Evolutionary conservation across 2,329 filamentous ascomycete species (phyloP).

Genomic region (Amauroascus niger): DNA sequence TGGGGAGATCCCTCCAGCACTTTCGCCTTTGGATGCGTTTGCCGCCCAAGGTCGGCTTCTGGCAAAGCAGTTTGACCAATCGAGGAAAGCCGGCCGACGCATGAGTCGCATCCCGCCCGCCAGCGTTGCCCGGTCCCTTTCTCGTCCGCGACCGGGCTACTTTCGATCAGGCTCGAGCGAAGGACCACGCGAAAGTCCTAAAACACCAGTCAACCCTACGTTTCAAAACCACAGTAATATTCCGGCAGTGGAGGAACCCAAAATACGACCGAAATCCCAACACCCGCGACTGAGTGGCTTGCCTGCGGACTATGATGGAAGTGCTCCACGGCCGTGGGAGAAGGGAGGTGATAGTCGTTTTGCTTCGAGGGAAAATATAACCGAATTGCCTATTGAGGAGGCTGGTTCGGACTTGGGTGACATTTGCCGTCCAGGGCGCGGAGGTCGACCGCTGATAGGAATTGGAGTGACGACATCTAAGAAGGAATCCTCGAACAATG

Average conservation of each 20-base stretch:
- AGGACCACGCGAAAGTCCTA: slow-evolving; percentile 29
- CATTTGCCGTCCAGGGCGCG: slow-evolving; percentile 24
- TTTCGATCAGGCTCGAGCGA: slow-evolving; percentile 66
- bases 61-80: slow-evolving; percentile 76
- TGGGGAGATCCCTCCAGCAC: slow-evolving; percentile 68
- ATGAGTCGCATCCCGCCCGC: slow-evolving; percentile 79
- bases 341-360: neutral
- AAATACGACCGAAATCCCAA: slow-evolving; percentile 58
- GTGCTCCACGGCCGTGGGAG: slow-evolving; percentile 20
- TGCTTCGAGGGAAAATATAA: slow-evolving; percentile 20
- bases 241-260: slow-evolving; percentile 35
- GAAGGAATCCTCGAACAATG: neutral
- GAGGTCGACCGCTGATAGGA: slow-evolving; percentile 16
- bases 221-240: slow-evolving; percentile 1
- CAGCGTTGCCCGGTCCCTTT: slow-evolving; percentile 72
- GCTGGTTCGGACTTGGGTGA: slow-evolving; percentile 29
- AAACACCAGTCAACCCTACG: slow-evolving; percentile 23
- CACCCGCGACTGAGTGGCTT: slow-evolving; percentile 63
- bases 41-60: slow-evolving; percentile 82
- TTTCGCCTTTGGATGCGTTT: slow-evolving; percentile 92
- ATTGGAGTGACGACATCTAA: neutral
- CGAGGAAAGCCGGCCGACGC: slow-evolving; percentile 60
- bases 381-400: slow-evolving; percentile 11
- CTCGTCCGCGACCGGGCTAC: slow-evolving; percentile 66
- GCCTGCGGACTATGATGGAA: slow-evolving; percentile 40